phyloP scores from a whole-genome alignment of 1,284 basidiomycete species.

The Porogramme epimiltina region DNA sequence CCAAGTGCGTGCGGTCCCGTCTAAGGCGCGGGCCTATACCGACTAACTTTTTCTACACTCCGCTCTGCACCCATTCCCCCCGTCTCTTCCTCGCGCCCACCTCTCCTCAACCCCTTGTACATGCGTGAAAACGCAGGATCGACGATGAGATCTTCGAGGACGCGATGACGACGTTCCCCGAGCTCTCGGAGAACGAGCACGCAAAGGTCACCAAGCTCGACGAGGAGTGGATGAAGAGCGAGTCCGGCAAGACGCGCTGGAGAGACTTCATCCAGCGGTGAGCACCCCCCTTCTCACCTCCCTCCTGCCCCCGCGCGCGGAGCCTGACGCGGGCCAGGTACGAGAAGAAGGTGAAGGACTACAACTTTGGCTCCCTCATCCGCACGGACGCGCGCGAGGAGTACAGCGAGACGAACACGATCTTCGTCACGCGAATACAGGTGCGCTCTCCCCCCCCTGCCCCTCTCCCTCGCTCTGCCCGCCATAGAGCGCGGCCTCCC shows the following conservation, averaged over 20 bases:
- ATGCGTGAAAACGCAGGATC: slow-evolving; percentile 46
- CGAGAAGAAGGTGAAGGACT: slow-evolving; percentile 88
- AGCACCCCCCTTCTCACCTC: slow-evolving; percentile 34
- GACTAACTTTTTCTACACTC: too few relatives aligned
- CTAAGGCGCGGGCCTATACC: too few relatives aligned
- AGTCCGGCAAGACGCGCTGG: slow-evolving; percentile 92
- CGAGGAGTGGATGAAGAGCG: slow-evolving; percentile 95
- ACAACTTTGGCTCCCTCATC: slow-evolving; percentile 97
- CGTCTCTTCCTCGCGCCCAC: neutral
- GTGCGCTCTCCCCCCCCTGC: slow-evolving; percentile 36
- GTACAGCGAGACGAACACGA: slow-evolving; percentile 93
- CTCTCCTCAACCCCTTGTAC: neutral
- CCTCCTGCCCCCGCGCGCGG: neutral
- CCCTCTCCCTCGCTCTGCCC: neutral
- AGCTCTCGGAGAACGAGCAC: slow-evolving; percentile 68
- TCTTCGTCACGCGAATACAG: slow-evolving; percentile 87
- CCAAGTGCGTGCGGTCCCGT: slow-evolving; percentile 62
- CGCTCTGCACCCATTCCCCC: too few relatives aligned
- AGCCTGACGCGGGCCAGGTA: slow-evolving; percentile 49
- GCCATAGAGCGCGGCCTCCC: too few relatives aligned
- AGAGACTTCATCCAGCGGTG: slow-evolving; percentile 86
- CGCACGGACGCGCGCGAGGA: slow-evolving; percentile 80
- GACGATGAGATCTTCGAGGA: slow-evolving; percentile 93
- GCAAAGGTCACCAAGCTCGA: slow-evolving; percentile 76
- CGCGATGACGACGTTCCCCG: slow-evolving; percentile 81